phyloP scores from a whole-genome alignment of 345 rosid species.

The Anacardium occidentale region DNA sequence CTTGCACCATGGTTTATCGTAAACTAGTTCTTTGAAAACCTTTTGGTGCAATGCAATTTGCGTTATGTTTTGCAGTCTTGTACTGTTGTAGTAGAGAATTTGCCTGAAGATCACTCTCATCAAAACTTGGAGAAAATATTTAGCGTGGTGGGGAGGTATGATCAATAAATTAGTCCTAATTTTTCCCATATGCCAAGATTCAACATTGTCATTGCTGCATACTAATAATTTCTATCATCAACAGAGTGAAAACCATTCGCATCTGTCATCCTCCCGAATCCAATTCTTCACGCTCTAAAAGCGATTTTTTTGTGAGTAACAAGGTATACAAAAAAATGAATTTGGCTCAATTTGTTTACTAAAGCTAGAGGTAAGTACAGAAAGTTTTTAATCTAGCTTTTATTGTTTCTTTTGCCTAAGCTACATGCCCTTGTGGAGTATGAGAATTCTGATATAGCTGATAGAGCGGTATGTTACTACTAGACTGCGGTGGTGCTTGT shows the following conservation, averaged over 20 bases:
- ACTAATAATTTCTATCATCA: conserved; percentile 5
- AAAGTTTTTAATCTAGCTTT: conserved; percentile 9
- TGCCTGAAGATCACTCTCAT: conserved; percentile 97
- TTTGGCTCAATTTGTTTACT: background rate
- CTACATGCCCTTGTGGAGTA: conserved; percentile 96
- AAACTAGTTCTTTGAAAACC: background rate
- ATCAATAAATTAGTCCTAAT: background rate
- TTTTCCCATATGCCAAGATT: no score
- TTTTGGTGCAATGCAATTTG: background rate
- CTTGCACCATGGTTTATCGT: background rate
- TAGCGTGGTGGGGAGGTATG: conserved; percentile 75
- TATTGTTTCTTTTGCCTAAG: conserved; percentile 32
- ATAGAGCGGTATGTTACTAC: conserved; percentile 65
- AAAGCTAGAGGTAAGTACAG: conserved; percentile 1
- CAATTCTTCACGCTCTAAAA: conserved; percentile 62
- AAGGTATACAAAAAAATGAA: conserved; percentile 49
- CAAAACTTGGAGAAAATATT: conserved; percentile 89
- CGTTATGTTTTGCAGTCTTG: conserved; percentile 50
- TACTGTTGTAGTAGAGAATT: conserved; percentile 83
- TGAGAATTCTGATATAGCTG: conserved; percentile 63
- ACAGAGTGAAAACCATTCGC: conserved; percentile 78
- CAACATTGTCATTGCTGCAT: background rate
- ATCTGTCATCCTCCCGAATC: conserved; percentile 93
- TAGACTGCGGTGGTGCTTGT: background rate
- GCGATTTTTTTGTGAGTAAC: conserved; percentile 67